A percentile compares a stretch with the other conserved stretches of the same genome.
phyloP scores from a whole-genome alignment of 805 yeast species.

The Ogataea allantospora region DNA sequence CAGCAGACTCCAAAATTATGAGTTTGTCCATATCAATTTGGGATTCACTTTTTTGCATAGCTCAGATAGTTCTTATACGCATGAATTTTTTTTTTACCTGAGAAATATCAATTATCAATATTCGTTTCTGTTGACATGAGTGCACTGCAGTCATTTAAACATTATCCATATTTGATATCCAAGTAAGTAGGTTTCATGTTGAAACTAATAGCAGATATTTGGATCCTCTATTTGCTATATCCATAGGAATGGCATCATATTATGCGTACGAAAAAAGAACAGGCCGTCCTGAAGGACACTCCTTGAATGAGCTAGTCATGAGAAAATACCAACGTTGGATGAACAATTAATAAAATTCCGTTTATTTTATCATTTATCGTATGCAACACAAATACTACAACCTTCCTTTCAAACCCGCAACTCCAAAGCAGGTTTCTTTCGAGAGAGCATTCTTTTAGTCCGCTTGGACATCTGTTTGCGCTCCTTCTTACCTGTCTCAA shows the following conservation, averaged over 20 bases:
- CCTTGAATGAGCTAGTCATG: conserved; percentile 49
- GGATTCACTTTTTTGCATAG: too few relatives aligned
- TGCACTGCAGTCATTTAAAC: conserved; percentile 12
- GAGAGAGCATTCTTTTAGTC: conserved; percentile 26
- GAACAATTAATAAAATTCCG: background rate
- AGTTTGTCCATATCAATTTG: too few relatives aligned
- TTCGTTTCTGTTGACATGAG: conserved; percentile 2
- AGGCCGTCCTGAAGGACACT: conserved; percentile 58
- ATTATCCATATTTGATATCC: conserved; percentile 15
- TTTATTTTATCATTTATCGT: conserved; percentile 6
- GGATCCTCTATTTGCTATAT: conserved; percentile 66
- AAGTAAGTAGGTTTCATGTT: conserved; percentile 6
- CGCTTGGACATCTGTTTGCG: conserved; percentile 30
- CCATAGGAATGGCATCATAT: conserved; percentile 62
- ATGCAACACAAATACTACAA: conserved; percentile 14
- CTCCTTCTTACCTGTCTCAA: conserved; percentile 54
- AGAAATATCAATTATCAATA: background rate
- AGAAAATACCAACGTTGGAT: conserved; percentile 30
- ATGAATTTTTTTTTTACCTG: too few relatives aligned
- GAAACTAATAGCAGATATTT: conserved; percentile 36
- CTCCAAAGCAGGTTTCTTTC: conserved; percentile 32
- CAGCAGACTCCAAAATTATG: too few relatives aligned
- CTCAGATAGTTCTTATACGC: too few relatives aligned
- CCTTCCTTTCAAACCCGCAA: conserved; percentile 18
- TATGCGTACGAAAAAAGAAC: conserved; percentile 60